Base-by-base conservation (phyloP, 192 early-diverging fungal species). In the Mortierella claussenii region DNA sequence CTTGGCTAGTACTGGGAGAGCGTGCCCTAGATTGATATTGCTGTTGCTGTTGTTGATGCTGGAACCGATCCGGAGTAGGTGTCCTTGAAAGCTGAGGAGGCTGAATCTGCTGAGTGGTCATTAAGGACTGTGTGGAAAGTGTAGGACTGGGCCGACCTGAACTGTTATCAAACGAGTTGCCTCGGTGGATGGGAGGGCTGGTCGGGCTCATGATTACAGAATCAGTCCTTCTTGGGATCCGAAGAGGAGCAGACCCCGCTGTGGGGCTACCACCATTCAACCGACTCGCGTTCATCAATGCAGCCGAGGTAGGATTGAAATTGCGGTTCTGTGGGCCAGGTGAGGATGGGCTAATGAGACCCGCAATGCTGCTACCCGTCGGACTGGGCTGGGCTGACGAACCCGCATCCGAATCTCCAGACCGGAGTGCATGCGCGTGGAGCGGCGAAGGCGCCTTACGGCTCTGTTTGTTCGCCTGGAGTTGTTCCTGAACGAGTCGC, bases 91-190 rank as follows among this genome's bases (percentile, higher is more conserved):
- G 9, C 52, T 76, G 73, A 10, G 57, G 63, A 12, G 57, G 43
- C 31, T 52, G 64, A 30, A 67, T 67, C 24, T 57, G 51, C 10
- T 76, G 73, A 12, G 58, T 67, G 11, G 73, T 49, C 57, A 67
- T 62, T 15, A 67, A 36, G 9, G 52, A 55, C 21, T 76, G 73
- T 12, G 58, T 49, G 4, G 73, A 76, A 24, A 57, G 51, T 13
- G 73, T 76, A 10, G 73, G 73, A 30, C 73, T 75, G 15, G 71
- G 71, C 26, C 71, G 26, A 30, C 71, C 71, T 18, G 71, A 75
- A 15, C 40, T 61, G 27, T 36, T 51, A 20, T 76, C 73, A 34
- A 76, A 62, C 15, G 73, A 76, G 47, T 66, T 62, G 34, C 45
- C 59, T n/a, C n/a, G n/a, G 13, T 65, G 73, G 18, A 66, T 28